These are phyloP conservation scores for Neocallimastix lanati DNA, from an alignment of 192 early-diverging fungal genomes.

Conservation along the genomic window DNA sequence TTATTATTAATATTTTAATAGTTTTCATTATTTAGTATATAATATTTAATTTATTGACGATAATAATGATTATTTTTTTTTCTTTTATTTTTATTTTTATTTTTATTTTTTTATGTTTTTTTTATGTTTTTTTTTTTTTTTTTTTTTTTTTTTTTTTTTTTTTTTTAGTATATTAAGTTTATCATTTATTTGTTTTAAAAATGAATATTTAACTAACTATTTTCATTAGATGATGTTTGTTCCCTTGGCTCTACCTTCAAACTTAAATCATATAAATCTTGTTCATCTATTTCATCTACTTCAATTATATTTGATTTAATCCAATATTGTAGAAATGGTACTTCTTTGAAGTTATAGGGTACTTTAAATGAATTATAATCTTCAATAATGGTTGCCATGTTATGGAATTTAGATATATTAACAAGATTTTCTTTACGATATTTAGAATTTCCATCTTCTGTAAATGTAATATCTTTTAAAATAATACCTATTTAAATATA, in stretches of 20 bases:
- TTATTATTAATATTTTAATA: too few relatives aligned
- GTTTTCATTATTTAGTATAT: too few relatives aligned
- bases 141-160: too few relatives aligned
- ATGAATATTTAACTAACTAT: too few relatives aligned
- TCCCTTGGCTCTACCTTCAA: not conserved
- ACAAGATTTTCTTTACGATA: not conserved
- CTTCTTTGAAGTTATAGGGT: not conserved
- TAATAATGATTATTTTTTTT: too few relatives aligned
- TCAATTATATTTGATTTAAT: not conserved
- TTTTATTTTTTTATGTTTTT: too few relatives aligned
- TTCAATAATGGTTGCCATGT: not conserved
- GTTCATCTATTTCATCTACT: not conserved
- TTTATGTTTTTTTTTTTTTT: too few relatives aligned
- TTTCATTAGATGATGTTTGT: not conserved
- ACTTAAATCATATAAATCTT: not conserved
- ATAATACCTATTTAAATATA: not conserved
- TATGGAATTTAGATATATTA: not conserved
- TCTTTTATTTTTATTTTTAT: too few relatives aligned
- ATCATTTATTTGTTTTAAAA: too few relatives aligned
- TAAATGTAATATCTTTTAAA: not conserved
- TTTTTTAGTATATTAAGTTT: too few relatives aligned
- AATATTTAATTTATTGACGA: too few relatives aligned
- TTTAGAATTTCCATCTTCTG: not conserved
- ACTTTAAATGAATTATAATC: not conserved
- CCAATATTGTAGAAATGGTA: not conserved